phyloP scores from a whole-genome alignment of 352 stramenopile genomes.

The Globisporangium cederbergense region DNA sequence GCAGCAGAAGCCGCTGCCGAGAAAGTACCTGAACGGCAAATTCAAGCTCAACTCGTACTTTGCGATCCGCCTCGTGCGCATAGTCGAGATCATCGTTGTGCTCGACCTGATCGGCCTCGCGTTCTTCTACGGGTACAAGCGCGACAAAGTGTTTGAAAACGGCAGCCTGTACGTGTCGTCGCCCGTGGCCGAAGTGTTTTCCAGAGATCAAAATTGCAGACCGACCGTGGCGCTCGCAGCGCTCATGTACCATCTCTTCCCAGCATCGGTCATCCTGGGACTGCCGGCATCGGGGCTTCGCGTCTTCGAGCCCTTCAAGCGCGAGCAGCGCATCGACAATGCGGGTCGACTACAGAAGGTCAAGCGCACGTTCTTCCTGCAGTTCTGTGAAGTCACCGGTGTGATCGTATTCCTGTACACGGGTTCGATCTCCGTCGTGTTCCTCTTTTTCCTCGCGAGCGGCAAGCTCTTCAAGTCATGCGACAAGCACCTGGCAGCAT shows the following conservation, averaged over 20 bases:
- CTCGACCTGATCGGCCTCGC: constrained; percentile 52
- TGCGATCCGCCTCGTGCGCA: constrained; percentile 49
- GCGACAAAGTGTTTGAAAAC: constrained; percentile 23
- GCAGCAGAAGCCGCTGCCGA: constrained; percentile 27
- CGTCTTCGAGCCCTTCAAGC: constrained; percentile 69
- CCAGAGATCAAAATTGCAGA: constrained; percentile 32
- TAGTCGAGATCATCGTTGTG: constrained; percentile 56
- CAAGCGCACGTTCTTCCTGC: constrained; percentile 73
- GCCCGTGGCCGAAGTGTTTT: constrained; percentile 41
- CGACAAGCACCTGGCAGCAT: constrained; percentile 35
- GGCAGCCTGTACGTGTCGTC: constrained; percentile 43
- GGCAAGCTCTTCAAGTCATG: constrained; percentile 55
- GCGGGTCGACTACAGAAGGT: constrained; percentile 66
- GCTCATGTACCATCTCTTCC: constrained; percentile 70
- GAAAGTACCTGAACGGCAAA: constrained; percentile 42
- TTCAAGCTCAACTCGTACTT: constrained; percentile 86
- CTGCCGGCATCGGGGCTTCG: constrained; percentile 60
- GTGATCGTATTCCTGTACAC: constrained; percentile 56
- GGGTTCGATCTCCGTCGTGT: constrained; percentile 38
- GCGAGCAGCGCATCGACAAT: constrained; percentile 59
- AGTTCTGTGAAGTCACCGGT: constrained; percentile 70
- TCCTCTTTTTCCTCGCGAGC: constrained; percentile 57
- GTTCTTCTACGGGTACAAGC: constrained; percentile 59
- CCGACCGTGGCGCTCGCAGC: constrained; percentile 53
- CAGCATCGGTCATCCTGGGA: constrained; percentile 54